These are phyloP conservation scores for Fusarium hainanense DNA, from an alignment of 2,329 filamentous ascomycete genomes.

Conservation along the genomic window DNA sequence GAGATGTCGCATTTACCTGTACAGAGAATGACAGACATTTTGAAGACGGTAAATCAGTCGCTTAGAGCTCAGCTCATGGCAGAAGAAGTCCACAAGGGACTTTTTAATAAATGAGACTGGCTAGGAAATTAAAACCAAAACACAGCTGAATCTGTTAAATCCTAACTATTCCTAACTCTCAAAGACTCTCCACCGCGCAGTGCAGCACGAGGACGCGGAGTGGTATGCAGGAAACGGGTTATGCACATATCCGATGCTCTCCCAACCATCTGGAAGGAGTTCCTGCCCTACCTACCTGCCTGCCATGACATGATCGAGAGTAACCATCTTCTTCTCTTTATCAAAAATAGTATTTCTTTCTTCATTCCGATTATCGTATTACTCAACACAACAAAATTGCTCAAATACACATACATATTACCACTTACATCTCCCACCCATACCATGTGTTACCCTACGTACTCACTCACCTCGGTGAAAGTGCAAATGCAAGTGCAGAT, in stretches of 20 bases:
- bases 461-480: not conserved
- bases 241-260: slow-evolving; percentile 17
- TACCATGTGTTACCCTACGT: not conserved
- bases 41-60: slow-evolving; percentile 30
- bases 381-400: not conserved
- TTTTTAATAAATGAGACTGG: slow-evolving; percentile 19
- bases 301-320: not conserved
- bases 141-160: not conserved
- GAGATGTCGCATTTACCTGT: slow-evolving; percentile 60
- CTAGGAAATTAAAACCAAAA: slow-evolving; percentile 6
- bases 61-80: slow-evolving; percentile 42
- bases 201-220: slow-evolving; percentile 11
- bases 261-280: not conserved
- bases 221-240: slow-evolving; percentile 28
- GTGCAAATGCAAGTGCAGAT: not conserved
- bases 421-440: not conserved
- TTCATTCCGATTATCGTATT: not conserved
- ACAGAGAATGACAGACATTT: slow-evolving; percentile 72
- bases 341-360: not conserved
- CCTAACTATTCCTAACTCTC: slow-evolving; percentile 39
- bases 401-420: not conserved
- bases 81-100: slow-evolving; percentile 34
- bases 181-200: slow-evolving; percentile 9
- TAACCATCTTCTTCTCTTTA: not conserved
- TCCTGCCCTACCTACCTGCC: not conserved